These are phyloP conservation scores for Turnera subulata DNA, from an alignment of 345 rosid species.

Conservation along the genomic window DNA sequence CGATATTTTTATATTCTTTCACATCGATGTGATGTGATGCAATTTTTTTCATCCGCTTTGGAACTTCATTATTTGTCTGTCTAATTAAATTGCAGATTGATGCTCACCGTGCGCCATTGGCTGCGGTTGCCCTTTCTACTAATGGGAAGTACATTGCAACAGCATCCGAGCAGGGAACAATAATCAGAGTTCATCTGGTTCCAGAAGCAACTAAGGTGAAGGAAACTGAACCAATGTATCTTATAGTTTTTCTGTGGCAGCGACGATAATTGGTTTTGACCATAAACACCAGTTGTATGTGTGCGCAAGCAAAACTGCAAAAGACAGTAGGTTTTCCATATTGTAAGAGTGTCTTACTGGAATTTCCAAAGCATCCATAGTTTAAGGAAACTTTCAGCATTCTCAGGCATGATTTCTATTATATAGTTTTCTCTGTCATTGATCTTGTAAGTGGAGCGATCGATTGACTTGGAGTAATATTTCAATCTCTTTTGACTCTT, in stretches of 20 bases:
- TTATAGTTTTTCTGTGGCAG: conserved; percentile 12
- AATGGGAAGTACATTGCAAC: conserved; percentile 88
- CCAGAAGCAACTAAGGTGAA: conserved; percentile 82
- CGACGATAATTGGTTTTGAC: background rate
- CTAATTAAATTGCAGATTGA: conserved; percentile 58
- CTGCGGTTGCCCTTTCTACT: conserved; percentile 69
- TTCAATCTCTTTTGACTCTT: too few relatives aligned
- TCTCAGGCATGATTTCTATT: too few relatives aligned
- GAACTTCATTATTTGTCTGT: conserved; percentile 7
- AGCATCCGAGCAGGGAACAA: conserved; percentile 93
- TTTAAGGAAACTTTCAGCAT: too few relatives aligned
- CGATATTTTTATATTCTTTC: background rate
- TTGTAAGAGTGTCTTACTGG: too few relatives aligned
- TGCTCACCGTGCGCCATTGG: conserved; percentile 82
- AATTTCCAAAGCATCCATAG: too few relatives aligned
- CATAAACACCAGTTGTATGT: background rate
- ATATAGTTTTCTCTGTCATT: background rate
- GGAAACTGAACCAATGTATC: background rate
- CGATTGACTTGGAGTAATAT: too few relatives aligned
- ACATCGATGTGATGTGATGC: background rate
- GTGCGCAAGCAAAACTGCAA: background rate
- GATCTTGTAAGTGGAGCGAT: conserved; percentile 1
- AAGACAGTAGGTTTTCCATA: too few relatives aligned
- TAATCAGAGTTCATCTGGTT: conserved; percentile 78
- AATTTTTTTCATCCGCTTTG: background rate